Evolutionary conservation across 768 basidiomycete species (phyloP), one percentile per base, ranked within the genome.

Genomic region (Lactarius hengduanensis): DNA sequence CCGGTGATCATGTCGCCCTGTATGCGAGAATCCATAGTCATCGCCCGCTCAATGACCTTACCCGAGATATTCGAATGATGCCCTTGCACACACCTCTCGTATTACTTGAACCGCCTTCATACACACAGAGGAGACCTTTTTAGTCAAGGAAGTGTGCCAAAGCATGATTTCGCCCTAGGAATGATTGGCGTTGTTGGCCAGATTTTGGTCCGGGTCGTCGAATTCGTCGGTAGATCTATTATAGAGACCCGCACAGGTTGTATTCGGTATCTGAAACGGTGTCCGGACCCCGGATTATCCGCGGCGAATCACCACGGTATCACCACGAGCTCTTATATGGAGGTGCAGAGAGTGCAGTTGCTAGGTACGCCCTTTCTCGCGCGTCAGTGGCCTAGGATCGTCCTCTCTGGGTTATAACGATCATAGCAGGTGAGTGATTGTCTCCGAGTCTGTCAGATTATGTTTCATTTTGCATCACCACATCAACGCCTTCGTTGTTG

Each of bases 241-340:
- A 53, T 26, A 26, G 13, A 28, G 50, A 15, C 20, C 16, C 40
- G 40, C 40, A 41, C 40, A 41, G 41, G 50, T 26, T 11, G 11
- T 6, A 11, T 22, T 53, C 22, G 50, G 47, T 15, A 53, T 26
- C 22, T 53, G 50, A 50, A 50, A 26, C 50, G 5, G 43, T n/a
- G 43, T 45, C 20, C 9, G 43, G 53, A 18, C 53, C 28, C 26
- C 30, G 38, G 38, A 59, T 59, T 7, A 28, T n/a, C 63, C 63
- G 50, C 63, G 63, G 63, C 28, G 63, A 64, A 54, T 41, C 63
- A 56, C 18, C 9, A 36, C 47, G 13, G 16, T 56, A 28, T 34
- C 38, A 40, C 38, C 38, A 40, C 38, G 30, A 32, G 18, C 10
- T 56, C 7, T 56, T n/a, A 53, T 56, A 30, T 32, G 55, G 28